Base-by-base conservation (phyloP, 2,329 filamentous ascomycete species). In the Hypoxylon sp. region DNA sequence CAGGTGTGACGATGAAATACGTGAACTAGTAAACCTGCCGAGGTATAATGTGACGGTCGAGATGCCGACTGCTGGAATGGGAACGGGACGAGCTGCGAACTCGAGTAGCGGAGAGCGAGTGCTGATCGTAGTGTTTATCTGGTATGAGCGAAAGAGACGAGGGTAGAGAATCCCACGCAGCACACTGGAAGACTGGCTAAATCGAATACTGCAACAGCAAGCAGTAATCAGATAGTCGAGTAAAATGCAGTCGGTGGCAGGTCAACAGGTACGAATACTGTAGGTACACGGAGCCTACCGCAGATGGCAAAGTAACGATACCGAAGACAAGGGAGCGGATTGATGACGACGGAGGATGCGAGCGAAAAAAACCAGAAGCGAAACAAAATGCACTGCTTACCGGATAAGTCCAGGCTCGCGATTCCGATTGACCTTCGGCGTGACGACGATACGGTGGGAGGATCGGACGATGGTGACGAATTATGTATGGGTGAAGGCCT, bases 1-100 rank as follows among this genome's bases (percentile, higher is more conserved):
- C 52, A 24, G 60, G 62, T 62, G 64, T 61, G 55, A 68, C 60
- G 56, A 58, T 40, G 43, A 50, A 48, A 58, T 54, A 54, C 43
- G 29, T 33, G 51, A 53, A 51, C 31, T 46, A 45, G 52, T 51
- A 58, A 60, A 59, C 55, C 51, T 48, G 58, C 29, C 46, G 50
- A 52, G 17, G 62, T 49, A 62, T 65, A 59, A 67, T 63, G 53
- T 40, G 40, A 62, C 59, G 52, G 9, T 18, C 13, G 13, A n/a
- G 38, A 41, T 63, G 41, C 60, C 55, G 48, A 62, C 33, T 38
- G 46, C 46, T n/a, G 53, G 42, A 37, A 58, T 56, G 43, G 56
- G 43, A n/a, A 52, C 57, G 57, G 57, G 37, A 53, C 45, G 45
- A 48, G 18, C 48, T 56, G 49, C 48, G 54, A 55, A 37, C 50